phyloP scores from a whole-genome alignment of 306 rosid species.

The Cyclanthera cordifolia region DNA sequence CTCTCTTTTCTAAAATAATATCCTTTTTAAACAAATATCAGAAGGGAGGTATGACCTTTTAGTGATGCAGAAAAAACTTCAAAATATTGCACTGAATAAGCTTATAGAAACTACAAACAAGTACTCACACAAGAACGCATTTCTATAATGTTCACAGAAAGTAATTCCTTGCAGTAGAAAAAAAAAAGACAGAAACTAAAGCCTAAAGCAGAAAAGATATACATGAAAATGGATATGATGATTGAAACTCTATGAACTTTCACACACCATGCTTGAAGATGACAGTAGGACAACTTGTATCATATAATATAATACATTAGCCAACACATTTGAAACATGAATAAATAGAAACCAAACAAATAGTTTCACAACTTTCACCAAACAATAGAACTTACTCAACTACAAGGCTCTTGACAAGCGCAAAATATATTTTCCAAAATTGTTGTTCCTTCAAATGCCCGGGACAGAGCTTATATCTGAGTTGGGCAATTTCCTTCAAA shows the following conservation, averaged over 20 bases:
- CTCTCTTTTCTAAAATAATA: not conserved
- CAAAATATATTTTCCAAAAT: conserved; percentile 77
- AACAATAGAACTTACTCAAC: conserved; percentile 45
- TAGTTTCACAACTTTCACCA: not conserved
- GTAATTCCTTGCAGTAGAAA: not conserved
- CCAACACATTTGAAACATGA: not conserved
- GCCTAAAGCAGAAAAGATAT: not conserved
- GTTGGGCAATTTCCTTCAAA: conserved; percentile 67
- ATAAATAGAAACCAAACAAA: not conserved
- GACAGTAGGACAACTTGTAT: not conserved
- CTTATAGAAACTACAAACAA: not conserved
- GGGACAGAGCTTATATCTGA: conserved; percentile 75
- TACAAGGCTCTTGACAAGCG: conserved; percentile 57
- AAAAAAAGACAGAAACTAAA: not conserved
- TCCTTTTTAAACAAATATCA: not conserved
- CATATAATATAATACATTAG: not conserved
- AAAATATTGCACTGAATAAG: not conserved
- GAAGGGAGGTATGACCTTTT: not conserved
- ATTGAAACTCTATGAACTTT: not conserved
- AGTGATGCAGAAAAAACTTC: not conserved
- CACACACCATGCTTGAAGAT: not conserved
- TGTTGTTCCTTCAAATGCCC: conserved; percentile 71
- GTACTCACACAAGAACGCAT: not conserved
- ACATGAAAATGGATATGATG: not conserved
- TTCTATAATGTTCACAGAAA: not conserved